These are phyloP conservation scores for Kwoniella dendrophila DNA, from an alignment of 768 basidiomycete genomes.

Conservation along the genomic window DNA sequence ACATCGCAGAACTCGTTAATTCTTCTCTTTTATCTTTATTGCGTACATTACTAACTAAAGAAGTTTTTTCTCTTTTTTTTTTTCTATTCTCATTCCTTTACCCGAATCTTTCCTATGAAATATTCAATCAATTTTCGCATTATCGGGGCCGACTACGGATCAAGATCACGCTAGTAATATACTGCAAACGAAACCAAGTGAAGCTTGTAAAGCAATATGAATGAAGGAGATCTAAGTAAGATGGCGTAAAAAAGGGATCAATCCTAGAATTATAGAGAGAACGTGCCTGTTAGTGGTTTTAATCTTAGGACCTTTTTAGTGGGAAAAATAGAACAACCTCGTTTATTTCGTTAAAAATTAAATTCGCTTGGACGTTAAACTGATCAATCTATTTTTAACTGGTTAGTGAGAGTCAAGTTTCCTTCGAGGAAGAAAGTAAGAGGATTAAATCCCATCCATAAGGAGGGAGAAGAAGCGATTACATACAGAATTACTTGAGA, in stretches of 20 bases:
- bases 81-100: background rate
- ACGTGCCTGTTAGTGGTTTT: constrained; percentile 2
- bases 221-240: background rate
- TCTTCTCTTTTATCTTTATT: no score
- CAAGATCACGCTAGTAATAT: background rate
- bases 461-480: no score
- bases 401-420: no score
- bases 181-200: background rate
- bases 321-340: background rate
- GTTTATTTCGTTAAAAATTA: constrained; percentile 1
- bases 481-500: no score
- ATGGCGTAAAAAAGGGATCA: constrained; percentile 4
- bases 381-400: no score
- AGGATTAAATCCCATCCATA: no score
- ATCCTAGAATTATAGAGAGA: no score
- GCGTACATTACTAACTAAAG: no score
- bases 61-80: background rate
- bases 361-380: no score
- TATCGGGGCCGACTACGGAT: constrained; percentile 1
- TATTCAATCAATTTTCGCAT: background rate
- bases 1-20: no score
- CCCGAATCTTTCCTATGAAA: background rate
- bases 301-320: background rate
- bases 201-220: background rate
- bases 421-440: no score